Evolutionary conservation across 2,329 filamentous ascomycete genomes (phyloP).

Genomic region (Phialemoniopsis sp.): DNA sequence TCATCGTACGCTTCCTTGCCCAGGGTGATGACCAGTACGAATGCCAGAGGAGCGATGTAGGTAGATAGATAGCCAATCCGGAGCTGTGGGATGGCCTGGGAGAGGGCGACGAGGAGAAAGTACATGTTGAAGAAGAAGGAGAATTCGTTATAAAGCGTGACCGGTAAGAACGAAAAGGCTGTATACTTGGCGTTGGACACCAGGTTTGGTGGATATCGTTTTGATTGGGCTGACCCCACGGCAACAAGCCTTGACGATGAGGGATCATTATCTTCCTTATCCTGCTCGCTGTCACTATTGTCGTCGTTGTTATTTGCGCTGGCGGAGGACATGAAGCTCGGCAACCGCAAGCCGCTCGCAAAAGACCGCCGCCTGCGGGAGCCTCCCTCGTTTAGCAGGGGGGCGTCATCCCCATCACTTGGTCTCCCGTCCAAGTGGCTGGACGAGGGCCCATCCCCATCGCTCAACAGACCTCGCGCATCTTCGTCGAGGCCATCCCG

Average conservation of each 20-base stretch:
- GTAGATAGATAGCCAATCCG: slow-evolving; percentile 93
- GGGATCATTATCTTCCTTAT: slow-evolving; percentile 53
- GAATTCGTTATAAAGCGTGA: slow-evolving; percentile 97
- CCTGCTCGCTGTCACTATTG: slow-evolving; percentile 39
- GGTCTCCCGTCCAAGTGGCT: slow-evolving; percentile 58
- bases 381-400: slow-evolving; percentile 54
- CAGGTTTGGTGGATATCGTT: slow-evolving; percentile 82
- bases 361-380: slow-evolving; percentile 27
- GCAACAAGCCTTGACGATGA: slow-evolving; percentile 70
- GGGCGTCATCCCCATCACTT: slow-evolving; percentile 65
- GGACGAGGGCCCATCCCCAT: slow-evolving; percentile 49
- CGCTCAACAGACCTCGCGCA: slow-evolving; percentile 60
- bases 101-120: slow-evolving; percentile 90
- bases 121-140: slow-evolving; percentile 99
- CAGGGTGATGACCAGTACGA: slow-evolving; percentile 87
- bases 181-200: slow-evolving; percentile 99
- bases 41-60: slow-evolving; percentile 87
- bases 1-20: slow-evolving; percentile 97
- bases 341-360: slow-evolving; percentile 53
- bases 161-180: slow-evolving; percentile 85
- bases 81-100: slow-evolving; percentile 83
- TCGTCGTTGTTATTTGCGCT: slow-evolving; percentile 30
- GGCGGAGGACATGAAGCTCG: slow-evolving; percentile 57
- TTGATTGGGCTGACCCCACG: slow-evolving; percentile 69
- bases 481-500: slow-evolving; percentile 61